phyloP scores from a whole-genome alignment of 768 basidiomycete genomes.

The Hemileccinum rubropunctum region DNA sequence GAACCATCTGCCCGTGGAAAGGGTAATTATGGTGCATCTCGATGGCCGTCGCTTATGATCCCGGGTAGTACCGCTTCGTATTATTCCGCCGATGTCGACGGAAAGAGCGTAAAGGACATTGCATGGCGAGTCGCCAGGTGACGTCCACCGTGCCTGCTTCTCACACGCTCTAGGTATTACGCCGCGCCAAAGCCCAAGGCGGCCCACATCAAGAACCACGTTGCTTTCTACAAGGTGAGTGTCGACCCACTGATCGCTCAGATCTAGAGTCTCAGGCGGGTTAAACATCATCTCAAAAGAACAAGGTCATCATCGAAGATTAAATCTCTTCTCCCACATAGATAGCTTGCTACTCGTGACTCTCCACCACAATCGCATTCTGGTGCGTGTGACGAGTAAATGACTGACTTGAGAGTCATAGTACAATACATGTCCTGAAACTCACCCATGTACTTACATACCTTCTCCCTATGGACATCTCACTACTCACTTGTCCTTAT shows the following conservation, averaged over 20 bases:
- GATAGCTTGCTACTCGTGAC: no score
- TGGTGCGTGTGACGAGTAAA: no score
- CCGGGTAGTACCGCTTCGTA: conserved; percentile 56
- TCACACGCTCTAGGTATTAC: conserved; percentile 56
- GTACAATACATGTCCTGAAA: no score
- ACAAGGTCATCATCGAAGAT: conserved; percentile 20
- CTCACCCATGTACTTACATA: neutral
- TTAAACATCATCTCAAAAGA: conserved; percentile 8
- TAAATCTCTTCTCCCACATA: conserved; percentile 1
- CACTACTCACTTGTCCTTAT: neutral
- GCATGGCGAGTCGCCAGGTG: conserved; percentile 52
- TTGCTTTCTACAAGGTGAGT: conserved; percentile 77
- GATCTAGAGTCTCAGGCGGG: neutral
- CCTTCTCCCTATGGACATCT: neutral
- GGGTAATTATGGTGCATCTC: conserved; percentile 40
- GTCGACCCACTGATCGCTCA: neutral
- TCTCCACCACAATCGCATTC: no score
- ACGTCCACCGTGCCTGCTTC: neutral
- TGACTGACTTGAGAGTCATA: no score
- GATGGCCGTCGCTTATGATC: neutral
- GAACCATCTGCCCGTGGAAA: conserved; percentile 68
- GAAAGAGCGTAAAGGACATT: conserved; percentile 49
- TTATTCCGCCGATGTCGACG: conserved; percentile 54
- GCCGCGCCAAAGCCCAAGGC: conserved; percentile 55
- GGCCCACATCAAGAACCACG: conserved; percentile 57